Base-by-base conservation (phyloP, 257 asterid genomes). In the Scutellaria minor region DNA sequence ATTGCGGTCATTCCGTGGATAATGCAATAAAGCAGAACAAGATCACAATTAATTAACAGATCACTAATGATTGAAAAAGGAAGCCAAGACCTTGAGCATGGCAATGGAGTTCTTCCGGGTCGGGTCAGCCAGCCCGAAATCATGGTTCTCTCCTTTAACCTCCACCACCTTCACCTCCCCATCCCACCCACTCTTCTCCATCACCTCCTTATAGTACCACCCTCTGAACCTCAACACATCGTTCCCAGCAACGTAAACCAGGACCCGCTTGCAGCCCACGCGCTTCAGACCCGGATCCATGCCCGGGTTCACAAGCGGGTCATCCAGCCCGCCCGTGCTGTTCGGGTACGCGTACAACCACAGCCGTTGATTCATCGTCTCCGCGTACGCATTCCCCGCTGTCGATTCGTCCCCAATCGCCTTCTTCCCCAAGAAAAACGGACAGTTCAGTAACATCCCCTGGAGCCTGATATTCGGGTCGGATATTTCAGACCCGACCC, bases 381-480 rank as follows among this genome's bases (percentile, higher is more conserved):
- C 82, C 2, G 22, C 40, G 1, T 69, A 73, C 3, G 9, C 1
- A 5, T 77, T 44, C 0, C 27, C 56, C 0, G 13, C 46, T 0
- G 50, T 53, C 0, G 24, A 57, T 55, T 89, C 97, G 0, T 69
- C 64, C 5, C 85, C 96, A 0, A 87, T 82, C 0, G 77, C 78
- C 5, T 73, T 85, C 20, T 87, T 83, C 22, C 96, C 97, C 84
- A 83, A 61, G 64, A 90, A 88, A 6, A 3, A 88, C 0, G 96
- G 96, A 56, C 90, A 83, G 13, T 82, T 78, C 0, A 88, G 76
- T 48, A 88, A 81, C 71, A 88, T 68, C n/a, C 93, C 96, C 9
- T n/a, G 37, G 4, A 90, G 24, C 0, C 58, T 61, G 1, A 88
- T 0, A 0, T 84, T 83, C 0, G 59, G 64, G 2, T 5, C 65